phyloP scores from a whole-genome alignment of 306 rosid species.

The Medicago arabica region DNA sequence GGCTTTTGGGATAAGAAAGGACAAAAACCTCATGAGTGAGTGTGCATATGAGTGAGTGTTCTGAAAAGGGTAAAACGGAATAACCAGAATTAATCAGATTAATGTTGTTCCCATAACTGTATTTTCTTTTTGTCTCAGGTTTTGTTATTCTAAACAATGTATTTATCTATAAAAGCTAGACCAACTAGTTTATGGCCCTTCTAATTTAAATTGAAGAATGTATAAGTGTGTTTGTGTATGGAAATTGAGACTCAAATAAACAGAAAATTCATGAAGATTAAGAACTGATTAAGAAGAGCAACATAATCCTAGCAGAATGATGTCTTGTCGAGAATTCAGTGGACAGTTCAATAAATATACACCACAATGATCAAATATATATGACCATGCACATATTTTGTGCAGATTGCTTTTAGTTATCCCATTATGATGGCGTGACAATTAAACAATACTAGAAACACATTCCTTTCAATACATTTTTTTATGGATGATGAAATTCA shows the following conservation, averaged over 20 bases:
- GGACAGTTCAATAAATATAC: too few species aligned
- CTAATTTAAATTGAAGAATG: neutral
- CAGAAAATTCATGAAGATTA: too few species aligned
- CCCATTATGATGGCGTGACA: neutral
- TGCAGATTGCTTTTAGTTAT: neutral
- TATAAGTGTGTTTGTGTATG: neutral
- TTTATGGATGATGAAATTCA: neutral
- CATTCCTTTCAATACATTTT: neutral
- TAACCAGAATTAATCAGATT: slow-evolving; percentile 44
- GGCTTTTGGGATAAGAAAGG: slow-evolving; percentile 61
- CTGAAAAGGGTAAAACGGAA: slow-evolving; percentile 57
- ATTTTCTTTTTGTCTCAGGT: slow-evolving; percentile 43
- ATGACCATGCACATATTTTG: neutral
- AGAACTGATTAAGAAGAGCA: too few species aligned
- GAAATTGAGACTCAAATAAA: too few species aligned
- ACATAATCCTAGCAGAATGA: too few species aligned
- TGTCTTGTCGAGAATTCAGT: too few species aligned
- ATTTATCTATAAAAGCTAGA: neutral
- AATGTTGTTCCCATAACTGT: slow-evolving; percentile 56
- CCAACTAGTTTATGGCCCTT: slow-evolving; percentile 9
- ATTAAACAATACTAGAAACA: neutral
- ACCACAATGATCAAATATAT: neutral
- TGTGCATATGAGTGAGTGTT: slow-evolving; percentile 54
- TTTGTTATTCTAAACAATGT: neutral
- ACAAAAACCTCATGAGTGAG: slow-evolving; percentile 53